Percentiles rank a stretch among this genome's conserved stretches.
These are phyloP conservation scores for Aspergillus steynii DNA, from an alignment of 495 filamentous ascomycete genomes.

Conservation along the genomic window DNA sequence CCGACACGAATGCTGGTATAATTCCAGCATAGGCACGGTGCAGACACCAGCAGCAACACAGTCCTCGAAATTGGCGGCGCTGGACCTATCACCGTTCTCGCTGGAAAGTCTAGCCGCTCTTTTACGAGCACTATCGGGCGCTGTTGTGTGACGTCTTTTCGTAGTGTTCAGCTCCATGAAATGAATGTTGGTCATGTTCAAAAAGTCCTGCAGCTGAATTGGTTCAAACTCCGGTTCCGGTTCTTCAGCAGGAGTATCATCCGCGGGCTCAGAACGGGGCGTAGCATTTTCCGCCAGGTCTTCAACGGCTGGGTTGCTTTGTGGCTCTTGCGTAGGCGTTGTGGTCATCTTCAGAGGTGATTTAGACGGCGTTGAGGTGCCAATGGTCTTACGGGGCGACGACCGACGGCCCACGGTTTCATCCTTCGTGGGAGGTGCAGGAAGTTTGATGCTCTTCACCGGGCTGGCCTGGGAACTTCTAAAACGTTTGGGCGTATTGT, in stretches of 20 bases:
- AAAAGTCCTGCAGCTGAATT: slow-evolving; percentile 87
- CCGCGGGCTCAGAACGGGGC: slow-evolving; percentile 22
- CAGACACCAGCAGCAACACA: slow-evolving; percentile 88
- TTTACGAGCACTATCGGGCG: slow-evolving; percentile 51
- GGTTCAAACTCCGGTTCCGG: slow-evolving; percentile 53
- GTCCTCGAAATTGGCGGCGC: slow-evolving; percentile 59
- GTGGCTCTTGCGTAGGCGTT: slow-evolving; percentile 36
- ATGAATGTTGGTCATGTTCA: slow-evolving; percentile 91
- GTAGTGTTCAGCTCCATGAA: slow-evolving; percentile 96
- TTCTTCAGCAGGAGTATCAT: slow-evolving; percentile 22
- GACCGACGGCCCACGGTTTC: slow-evolving; percentile 58
- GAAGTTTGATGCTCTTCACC: slow-evolving; percentile 71
- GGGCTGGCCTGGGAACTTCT: slow-evolving; percentile 73
- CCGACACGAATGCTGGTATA: slow-evolving; percentile 94
- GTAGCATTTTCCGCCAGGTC: slow-evolving; percentile 30
- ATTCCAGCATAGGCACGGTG: slow-evolving; percentile 86
- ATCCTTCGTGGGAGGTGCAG: slow-evolving; percentile 63
- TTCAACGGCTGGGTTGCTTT: slow-evolving; percentile 12
- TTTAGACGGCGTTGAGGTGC: slow-evolving; percentile 31
- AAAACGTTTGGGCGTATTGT: slow-evolving; percentile 66
- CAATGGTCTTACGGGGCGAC: slow-evolving; percentile 43
- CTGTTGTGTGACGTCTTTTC: slow-evolving; percentile 83
- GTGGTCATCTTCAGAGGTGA: slow-evolving; percentile 37
- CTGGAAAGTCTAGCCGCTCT: slow-evolving; percentile 34
- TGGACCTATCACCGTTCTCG: slow-evolving; percentile 46